phyloP scores from a whole-genome alignment of 352 stramenopile genomes.

The Globisporangium takayamanum region DNA sequence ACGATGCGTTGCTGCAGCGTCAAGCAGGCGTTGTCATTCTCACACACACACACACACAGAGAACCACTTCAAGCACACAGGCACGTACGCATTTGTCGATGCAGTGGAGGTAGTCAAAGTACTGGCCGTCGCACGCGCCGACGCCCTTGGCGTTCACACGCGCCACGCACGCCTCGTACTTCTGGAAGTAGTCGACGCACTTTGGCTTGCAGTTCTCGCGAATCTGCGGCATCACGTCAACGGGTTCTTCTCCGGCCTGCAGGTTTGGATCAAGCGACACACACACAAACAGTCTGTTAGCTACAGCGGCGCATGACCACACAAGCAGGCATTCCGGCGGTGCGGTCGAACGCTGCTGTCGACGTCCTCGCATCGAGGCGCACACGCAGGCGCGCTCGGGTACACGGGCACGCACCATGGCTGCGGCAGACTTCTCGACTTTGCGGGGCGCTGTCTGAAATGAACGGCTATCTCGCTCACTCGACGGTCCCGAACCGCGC shows the following conservation, averaged over 20 bases:
- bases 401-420: conserved; percentile 15
- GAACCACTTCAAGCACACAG: neutral
- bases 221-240: conserved; percentile 92
- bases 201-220: conserved; percentile 90
- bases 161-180: conserved; percentile 90
- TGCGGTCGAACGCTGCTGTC: neutral
- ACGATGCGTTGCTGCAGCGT: neutral
- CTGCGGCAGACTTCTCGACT: conserved; percentile 10
- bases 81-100: conserved; percentile 91
- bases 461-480: conserved; percentile 33
- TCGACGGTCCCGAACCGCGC: conserved; percentile 13
- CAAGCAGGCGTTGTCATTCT: neutral
- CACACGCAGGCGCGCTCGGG: neutral
- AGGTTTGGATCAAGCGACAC: neutral
- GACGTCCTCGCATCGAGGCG: neutral
- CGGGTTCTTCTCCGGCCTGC: conserved; percentile 75
- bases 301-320: no score
- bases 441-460: conserved; percentile 19
- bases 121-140: conserved; percentile 92
- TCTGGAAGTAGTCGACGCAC: conserved; percentile 78
- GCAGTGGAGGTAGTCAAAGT: conserved; percentile 94
- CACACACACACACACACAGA: neutral
- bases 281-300: neutral
- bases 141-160: conserved; percentile 90
- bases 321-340: conserved; percentile 7